Base-by-base conservation (phyloP, 768 basidiomycete genomes). In the Tylopilus balloui region DNA sequence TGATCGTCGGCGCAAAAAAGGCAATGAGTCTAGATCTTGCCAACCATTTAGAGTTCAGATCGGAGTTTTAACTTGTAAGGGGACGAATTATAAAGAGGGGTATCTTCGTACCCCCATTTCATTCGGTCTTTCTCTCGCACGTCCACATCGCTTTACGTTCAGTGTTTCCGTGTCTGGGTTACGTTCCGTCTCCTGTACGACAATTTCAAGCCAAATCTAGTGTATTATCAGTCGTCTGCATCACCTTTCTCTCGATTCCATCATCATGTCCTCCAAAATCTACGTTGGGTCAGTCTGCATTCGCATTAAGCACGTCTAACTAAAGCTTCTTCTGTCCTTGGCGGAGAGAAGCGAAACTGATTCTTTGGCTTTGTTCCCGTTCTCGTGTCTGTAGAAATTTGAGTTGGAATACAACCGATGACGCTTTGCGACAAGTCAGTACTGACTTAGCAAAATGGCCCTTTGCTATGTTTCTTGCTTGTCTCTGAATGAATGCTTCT, bases 351-450 rank as follows among this genome's bases (percentile, higher is more conserved):
- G 58, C 70, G 70, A 64, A 71, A 82, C 81, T 84, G 73, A 85
- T 81, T 71, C 66, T 47, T 53, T 66, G 60, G 66, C 69, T 74
- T 72, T 66, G 52, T 56, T 47, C 41, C 28, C 74, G 71, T 65
- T 71, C 57, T 42, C 71, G 66, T 59, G 69, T 71, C 67, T 74
- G 73, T 84, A 91, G 89, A 78, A 91, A 91, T 83, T 78, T 91
- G 79, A 90, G 87, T 80, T 92, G 89, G 89, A 88, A 86, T 77
- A 95, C 93, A 70, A 93, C 83, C 69, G 92, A 95, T 81, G 92
- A 95, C 35, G 80, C 81, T 49, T 79, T 96, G 60, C 85, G 86
- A 71, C 71, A 82, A 75, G 92, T 93, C 79, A 84, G 89, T 88
- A 39, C 62, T 79, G 72, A 72, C 68, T 73, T 70, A 57, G 61